Percentiles rank a stretch among this genome's conserved stretches.
Evolutionary conservation across 1,139 yeast genomes (phyloP).

Genomic region (Candida sp.): DNA sequence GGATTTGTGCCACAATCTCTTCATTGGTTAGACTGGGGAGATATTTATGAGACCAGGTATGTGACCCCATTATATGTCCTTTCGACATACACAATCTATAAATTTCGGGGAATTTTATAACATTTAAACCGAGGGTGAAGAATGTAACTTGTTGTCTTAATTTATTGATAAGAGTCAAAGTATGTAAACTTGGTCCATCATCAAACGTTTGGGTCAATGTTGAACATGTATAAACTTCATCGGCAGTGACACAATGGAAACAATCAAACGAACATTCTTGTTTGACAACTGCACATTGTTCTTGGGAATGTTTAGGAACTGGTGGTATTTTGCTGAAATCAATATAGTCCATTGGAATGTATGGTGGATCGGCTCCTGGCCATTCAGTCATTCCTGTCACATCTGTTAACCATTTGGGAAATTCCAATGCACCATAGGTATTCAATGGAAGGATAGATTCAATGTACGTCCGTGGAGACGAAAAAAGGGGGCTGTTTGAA

Average conservation of each 20-base stretch:
- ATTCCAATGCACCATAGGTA: constrained; percentile 10
- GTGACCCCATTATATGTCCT: constrained; percentile 85
- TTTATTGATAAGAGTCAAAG: constrained; percentile 53
- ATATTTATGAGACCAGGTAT: constrained; percentile 91
- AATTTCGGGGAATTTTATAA: constrained; percentile 71
- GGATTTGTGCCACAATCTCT: constrained; percentile 80
- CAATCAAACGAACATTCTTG: constrained; percentile 82
- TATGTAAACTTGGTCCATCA: constrained; percentile 86
- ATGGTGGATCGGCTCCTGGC: constrained; percentile 89
- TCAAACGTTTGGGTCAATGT: constrained; percentile 84
- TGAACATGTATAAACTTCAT: constrained; percentile 76
- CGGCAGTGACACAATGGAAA: constrained; percentile 69
- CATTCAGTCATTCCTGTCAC: constrained; percentile 72
- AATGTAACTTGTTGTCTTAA: constrained; percentile 64
- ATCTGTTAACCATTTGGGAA: constrained; percentile 77
- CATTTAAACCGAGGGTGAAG: constrained; percentile 81
- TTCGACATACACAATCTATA: constrained; percentile 51
- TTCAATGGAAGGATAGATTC: background rate
- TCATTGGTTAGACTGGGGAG: constrained; percentile 77
- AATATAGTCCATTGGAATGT: constrained; percentile 73
- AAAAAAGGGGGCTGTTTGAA: background rate
- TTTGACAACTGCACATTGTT: constrained; percentile 49
- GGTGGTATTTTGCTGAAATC: constrained; percentile 50
- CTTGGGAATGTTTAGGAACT: constrained; percentile 51
- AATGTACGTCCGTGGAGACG: background rate